phyloP scores from a whole-genome alignment of 371 early-diverging fungal species.

The Mortierella polycephala region DNA sequence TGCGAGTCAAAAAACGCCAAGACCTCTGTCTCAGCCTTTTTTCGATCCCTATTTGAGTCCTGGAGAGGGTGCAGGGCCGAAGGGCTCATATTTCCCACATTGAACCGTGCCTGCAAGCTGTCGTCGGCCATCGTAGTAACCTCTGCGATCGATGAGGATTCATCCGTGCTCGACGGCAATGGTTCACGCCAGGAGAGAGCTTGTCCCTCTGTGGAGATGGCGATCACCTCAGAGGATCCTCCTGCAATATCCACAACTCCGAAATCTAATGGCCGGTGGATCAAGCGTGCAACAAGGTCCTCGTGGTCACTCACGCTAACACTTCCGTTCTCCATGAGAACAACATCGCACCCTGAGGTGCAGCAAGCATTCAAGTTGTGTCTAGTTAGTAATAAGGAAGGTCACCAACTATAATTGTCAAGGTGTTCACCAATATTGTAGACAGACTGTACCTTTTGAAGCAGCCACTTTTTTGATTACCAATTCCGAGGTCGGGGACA shows the following conservation, averaged over 20 bases:
- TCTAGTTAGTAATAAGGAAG: too few relatives aligned
- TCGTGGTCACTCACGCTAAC: constrained; percentile 54
- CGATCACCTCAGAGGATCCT: constrained; percentile 50
- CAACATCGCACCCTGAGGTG: constrained; percentile 32
- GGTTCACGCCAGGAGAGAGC: constrained; percentile 50
- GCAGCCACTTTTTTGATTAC: constrained; percentile 49
- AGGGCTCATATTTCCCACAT: constrained; percentile 12
- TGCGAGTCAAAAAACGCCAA: constrained; percentile 51
- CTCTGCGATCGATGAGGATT: not conserved
- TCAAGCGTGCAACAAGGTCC: constrained; percentile 51
- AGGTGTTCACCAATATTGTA: not conserved
- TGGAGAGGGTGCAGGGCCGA: constrained; percentile 32
- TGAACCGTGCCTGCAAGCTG: constrained; percentile 13
- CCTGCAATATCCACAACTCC: constrained; percentile 47
- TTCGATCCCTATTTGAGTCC: constrained; percentile 35
- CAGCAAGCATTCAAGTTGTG: too few relatives aligned
- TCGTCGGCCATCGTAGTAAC: constrained; percentile 1
- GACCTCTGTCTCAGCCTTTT: constrained; percentile 43
- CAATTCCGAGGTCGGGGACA: constrained; percentile 29
- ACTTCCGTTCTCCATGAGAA: constrained; percentile 44
- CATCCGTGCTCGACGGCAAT: not conserved
- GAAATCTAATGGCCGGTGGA: constrained; percentile 44
- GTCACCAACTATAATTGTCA: not conserved
- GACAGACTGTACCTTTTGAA: constrained; percentile 24
- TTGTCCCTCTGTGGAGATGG: constrained; percentile 36